phyloP scores from a whole-genome alignment of 2,329 filamentous ascomycete genomes.

The Aspergillus tubingensis region DNA sequence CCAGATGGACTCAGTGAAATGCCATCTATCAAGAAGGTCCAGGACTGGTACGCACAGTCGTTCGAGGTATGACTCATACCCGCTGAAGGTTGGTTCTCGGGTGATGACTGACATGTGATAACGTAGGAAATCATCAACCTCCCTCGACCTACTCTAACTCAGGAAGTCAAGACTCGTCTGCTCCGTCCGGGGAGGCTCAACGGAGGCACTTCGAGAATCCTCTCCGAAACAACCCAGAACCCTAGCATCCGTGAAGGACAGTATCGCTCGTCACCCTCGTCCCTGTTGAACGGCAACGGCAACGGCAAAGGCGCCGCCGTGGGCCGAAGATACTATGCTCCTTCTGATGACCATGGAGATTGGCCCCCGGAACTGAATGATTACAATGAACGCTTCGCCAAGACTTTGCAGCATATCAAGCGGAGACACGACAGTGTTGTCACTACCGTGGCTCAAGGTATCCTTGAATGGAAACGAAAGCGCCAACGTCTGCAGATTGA shows the following conservation, averaged over 20 bases:
- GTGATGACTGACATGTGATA: slow-evolving; percentile 25
- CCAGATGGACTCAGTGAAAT: slow-evolving; percentile 97
- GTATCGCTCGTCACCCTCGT: slow-evolving; percentile 58
- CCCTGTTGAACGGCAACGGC: slow-evolving; percentile 49
- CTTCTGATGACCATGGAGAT: slow-evolving; percentile 80
- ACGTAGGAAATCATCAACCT: slow-evolving; percentile 82
- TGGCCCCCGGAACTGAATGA: slow-evolving; percentile 95
- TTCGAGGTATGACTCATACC: slow-evolving; percentile 73
- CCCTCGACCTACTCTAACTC: slow-evolving; percentile 72
- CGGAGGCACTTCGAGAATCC: slow-evolving; percentile 64
- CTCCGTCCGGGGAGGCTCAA: slow-evolving; percentile 53
- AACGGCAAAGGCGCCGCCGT: slow-evolving; percentile 53
- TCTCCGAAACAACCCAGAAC: slow-evolving; percentile 83
- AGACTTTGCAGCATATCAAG: slow-evolving; percentile 91
- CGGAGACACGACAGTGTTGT: slow-evolving; percentile 94
- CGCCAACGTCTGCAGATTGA: slow-evolving; percentile 98
- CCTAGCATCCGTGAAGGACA: slow-evolving; percentile 85
- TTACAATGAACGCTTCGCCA: slow-evolving; percentile 89
- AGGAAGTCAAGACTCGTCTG: slow-evolving; percentile 77
- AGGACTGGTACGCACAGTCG: slow-evolving; percentile 98
- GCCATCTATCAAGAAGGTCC: slow-evolving; percentile 92
- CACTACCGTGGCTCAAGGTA: slow-evolving; percentile 96
- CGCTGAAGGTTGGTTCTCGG: slow-evolving; percentile 3
- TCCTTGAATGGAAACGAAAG: slow-evolving; percentile 95
- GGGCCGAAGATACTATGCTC: slow-evolving; percentile 78